These are phyloP conservation scores for Skeletonema menzelii DNA, from an alignment of 108 stramenopile species.

Conservation along the genomic window DNA sequence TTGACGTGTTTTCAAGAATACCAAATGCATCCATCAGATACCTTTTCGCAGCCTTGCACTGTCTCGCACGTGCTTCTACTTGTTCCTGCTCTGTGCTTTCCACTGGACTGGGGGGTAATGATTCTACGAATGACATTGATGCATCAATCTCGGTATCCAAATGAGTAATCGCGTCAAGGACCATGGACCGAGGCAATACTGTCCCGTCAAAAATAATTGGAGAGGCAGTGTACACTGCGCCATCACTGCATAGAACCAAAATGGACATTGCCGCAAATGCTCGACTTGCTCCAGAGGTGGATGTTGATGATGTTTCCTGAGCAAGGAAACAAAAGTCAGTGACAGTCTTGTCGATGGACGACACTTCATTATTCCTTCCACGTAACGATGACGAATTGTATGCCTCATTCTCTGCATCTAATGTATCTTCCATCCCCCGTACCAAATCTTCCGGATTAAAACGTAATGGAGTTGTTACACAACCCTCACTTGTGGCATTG, in stretches of 20 bases:
- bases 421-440: slow-evolving; percentile 13
- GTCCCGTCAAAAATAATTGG: slow-evolving; percentile 76
- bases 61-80: slow-evolving; percentile 28
- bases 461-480: slow-evolving; percentile 42
- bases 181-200: slow-evolving; percentile 40
- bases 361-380: not conserved
- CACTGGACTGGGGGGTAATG: not conserved
- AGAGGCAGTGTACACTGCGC: slow-evolving; percentile 61
- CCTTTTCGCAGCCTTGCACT: slow-evolving; percentile 37
- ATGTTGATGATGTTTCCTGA: not conserved
- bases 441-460: slow-evolving; percentile 24
- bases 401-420: slow-evolving; percentile 31
- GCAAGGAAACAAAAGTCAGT: slow-evolving; percentile 42
- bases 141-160: slow-evolving; percentile 39
- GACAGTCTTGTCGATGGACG: not conserved
- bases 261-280: slow-evolving; percentile 48
- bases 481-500: slow-evolving; percentile 14
- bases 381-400: slow-evolving; percentile 9
- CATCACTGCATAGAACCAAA: slow-evolving; percentile 47
- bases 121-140: not conserved
- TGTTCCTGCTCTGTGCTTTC: slow-evolving; percentile 25
- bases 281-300: not conserved
- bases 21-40: slow-evolving; percentile 39
- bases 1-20: slow-evolving; percentile 2
- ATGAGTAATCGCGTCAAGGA: slow-evolving; percentile 33